Evolutionary conservation across 2,329 filamentous ascomycete genomes (phyloP), one percentile per base, ranked within the genome.

Genomic region (Shiraia sp.): DNA sequence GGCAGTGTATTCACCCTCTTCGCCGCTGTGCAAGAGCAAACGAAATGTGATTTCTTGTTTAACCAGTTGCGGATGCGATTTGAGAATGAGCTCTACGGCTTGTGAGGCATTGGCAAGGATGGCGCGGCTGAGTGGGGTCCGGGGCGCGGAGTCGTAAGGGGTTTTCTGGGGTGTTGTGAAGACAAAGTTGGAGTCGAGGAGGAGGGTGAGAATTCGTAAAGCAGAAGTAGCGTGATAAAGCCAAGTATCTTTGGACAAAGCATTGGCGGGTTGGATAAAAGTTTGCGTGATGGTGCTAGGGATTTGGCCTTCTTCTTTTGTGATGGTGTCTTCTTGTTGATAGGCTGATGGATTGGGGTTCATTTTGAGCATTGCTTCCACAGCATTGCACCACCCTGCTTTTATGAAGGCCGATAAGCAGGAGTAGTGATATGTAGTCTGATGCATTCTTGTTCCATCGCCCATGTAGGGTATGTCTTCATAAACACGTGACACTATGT

Each of bases 291-390:
- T 14, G 4, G 29, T 14, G 13, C 37, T 40, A 8, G 37, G 37
- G 23, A 40, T 40, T 13, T 40, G 37, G n/a, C 37, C 37, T 25
- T 40, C 29, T n/a, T 39, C 29, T 5, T 3, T 15, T 7, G 22
- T 15, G 1, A 16, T n/a, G 7, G 6, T 32, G 13, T 39, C 36
- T 9, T 7, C 17, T 5, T 10, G 17, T 32, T 39, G 28, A 13
- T 32, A 39, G n/a, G 6, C 19, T 13, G 7, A 12, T 14, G 29
- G 36, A 7, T 13, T 15, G 1, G 17, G 17, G 13, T 32, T 9
- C 5, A 26, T n/a, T 14, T 12, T 8, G n/a, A 32, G 36, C 10
- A 32, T 8, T 3, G 13, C 2, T 13, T 32, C 19, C 9, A 39
- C 19, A 4, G 36, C 29, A 13, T 39, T 29, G 0, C 14, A n/a